Base-by-base conservation (phyloP, 192 early-diverging fungal species). In the Podila horticola region DNA sequence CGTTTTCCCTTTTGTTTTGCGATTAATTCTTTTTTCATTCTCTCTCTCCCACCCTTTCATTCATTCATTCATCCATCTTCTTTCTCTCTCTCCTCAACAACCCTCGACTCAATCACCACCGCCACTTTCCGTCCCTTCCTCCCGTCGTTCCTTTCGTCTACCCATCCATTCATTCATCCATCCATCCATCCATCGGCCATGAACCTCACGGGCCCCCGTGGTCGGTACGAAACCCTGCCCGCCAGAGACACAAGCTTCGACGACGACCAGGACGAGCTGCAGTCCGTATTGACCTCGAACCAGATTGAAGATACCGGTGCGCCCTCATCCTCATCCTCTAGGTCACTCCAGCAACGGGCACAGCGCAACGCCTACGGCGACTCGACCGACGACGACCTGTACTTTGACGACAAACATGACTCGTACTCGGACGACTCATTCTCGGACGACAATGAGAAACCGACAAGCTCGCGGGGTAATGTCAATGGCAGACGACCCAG, bases 221-320 rank as follows among this genome's bases (percentile, higher is more conserved):
- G 68, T 28, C 65, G 31, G 7, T 81, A 81, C 31, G 71, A 64
- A 55, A 73, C 71, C n/a, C 61, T 81, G 22, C 60, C 77, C 9
- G 71, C 57, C 1, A 31, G 73, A n/a, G 74, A 76, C 48, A 26
- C 20, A 10, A 55, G n/a, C 52, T 55, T 24, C 17, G 69, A 72
- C 50, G 45, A 68, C 28, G 69, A 79, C 59, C 67, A 62, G 49
- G 52, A 52, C n/a, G 77, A 73, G 22, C 67, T 81, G 19, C 66
- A 73, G 45, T 36, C 77, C 20, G 77, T 81, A 20, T 12, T 81
- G 8, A 69, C 71, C 36, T 69, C 77, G 5, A 66, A 63, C 38
- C 69, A 63, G 24, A 15, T 71, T 30, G 64, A 67, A 24, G 57
- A 36, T 9, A 49, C 41, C 8, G 12, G 30, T 19, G 12, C 38